A percentile compares a stretch with the other conserved stretches of the same genome.
These are phyloP conservation scores for Talaromyces wortmannii DNA, from an alignment of 495 filamentous ascomycete species.

Conservation along the genomic window DNA sequence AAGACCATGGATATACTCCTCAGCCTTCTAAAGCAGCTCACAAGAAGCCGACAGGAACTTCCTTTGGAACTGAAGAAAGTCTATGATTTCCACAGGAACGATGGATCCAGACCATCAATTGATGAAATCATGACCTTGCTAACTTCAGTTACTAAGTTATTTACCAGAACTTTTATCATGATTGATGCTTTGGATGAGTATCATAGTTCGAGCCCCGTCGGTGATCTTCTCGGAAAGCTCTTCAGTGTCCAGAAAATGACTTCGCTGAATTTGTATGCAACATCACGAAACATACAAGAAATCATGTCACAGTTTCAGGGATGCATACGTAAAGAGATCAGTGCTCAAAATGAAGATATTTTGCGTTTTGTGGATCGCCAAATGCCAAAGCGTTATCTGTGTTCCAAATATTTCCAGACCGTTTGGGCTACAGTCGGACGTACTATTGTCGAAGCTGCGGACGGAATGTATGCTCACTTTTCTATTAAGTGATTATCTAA, in stretches of 20 bases:
- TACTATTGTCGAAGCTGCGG: constrained; percentile 16
- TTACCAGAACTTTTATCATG: constrained; percentile 15
- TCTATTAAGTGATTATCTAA: constrained; percentile 11
- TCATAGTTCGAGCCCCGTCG: neutral
- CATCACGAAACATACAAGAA: constrained; percentile 10
- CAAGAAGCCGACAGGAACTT: no score
- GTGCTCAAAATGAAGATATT: constrained; percentile 18
- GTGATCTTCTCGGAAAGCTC: neutral
- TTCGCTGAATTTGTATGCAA: constrained; percentile 8
- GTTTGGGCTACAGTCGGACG: constrained; percentile 21
- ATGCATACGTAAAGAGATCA: constrained; percentile 13
- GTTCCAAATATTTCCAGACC: constrained; percentile 6
- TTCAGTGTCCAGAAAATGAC: neutral
- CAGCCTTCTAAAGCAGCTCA: no score
- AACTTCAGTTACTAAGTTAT: neutral
- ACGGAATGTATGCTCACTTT: constrained; percentile 30
- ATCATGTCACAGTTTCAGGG: constrained; percentile 6
- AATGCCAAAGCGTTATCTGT: constrained; percentile 8
- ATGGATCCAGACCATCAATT: no score
- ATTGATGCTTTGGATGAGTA: constrained; percentile 33
- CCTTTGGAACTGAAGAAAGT: no score
- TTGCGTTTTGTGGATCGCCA: constrained; percentile 15
- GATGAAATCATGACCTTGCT: no score
- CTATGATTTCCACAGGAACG: no score
- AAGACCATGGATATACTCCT: no score